Evolutionary conservation across 495 filamentous ascomycete genomes (phyloP).

Genomic region (Annulohypoxylon maeteangense): DNA sequence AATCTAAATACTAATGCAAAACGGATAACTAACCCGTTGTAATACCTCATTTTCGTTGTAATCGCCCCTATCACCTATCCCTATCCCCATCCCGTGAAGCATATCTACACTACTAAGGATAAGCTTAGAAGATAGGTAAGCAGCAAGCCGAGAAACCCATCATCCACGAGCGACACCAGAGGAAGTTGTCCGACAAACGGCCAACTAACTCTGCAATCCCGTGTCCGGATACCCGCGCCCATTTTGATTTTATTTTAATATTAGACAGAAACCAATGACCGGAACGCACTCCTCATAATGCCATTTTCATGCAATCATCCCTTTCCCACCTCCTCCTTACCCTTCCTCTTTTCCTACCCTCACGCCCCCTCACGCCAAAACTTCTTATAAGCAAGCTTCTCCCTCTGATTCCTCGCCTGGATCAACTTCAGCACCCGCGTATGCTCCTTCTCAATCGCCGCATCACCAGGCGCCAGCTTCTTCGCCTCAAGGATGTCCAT

Average conservation of each 20-base stretch:
- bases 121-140: background rate
- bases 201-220: background rate
- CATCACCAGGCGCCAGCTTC: slow-evolving; percentile 80
- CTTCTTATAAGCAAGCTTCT: slow-evolving; percentile 89
- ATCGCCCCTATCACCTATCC: background rate
- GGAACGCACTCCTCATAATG: background rate
- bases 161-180: background rate
- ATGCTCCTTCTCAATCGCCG: slow-evolving; percentile 81
- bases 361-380: slow-evolving; percentile 67
- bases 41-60: background rate
- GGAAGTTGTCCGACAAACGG: background rate
- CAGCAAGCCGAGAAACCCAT: background rate
- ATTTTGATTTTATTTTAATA: no score
- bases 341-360: no score
- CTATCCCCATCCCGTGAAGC: no score
- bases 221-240: no score
- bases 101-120: no score
- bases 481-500: slow-evolving; percentile 79
- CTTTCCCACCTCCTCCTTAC: no score
- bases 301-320: background rate
- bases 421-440: slow-evolving; percentile 75
- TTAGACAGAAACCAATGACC: no score
- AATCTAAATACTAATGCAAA: background rate
- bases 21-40: background rate
- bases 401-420: no score